Evolutionary conservation across 768 basidiomycete genomes (phyloP).

Genomic region (Mycena polygramma): DNA sequence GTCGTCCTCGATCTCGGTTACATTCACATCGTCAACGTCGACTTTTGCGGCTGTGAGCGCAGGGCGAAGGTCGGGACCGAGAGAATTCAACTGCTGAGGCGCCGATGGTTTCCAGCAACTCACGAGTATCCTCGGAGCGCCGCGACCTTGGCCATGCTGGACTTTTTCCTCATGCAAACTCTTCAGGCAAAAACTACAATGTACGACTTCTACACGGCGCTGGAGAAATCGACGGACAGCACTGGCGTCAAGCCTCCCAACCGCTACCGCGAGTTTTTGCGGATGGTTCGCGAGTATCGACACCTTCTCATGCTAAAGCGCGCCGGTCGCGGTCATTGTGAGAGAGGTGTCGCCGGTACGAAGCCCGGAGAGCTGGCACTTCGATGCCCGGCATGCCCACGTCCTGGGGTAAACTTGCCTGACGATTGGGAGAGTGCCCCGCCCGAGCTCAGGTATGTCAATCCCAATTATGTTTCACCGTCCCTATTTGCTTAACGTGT

Average conservation of each 20-base stretch:
- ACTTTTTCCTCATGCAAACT: conserved; percentile 23
- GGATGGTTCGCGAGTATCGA: conserved; percentile 36
- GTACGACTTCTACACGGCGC: conserved; percentile 35
- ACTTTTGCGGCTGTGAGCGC: conserved; percentile 40
- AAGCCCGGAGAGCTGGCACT: conserved; percentile 45
- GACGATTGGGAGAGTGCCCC: conserved; percentile 40
- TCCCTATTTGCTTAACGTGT: not conserved
- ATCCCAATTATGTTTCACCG: not conserved
- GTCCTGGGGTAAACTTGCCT: conserved; percentile 46
- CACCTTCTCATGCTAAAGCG: conserved; percentile 46
- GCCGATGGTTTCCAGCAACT: conserved; percentile 39
- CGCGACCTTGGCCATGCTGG: conserved; percentile 35
- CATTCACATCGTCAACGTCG: conserved; percentile 38
- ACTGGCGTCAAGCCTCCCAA: conserved; percentile 6
- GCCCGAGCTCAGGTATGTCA: conserved; percentile 29
- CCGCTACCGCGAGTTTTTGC: conserved; percentile 29
- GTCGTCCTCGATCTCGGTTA: conserved; percentile 32
- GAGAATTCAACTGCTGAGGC: conserved; percentile 32
- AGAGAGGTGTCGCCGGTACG: conserved; percentile 37
- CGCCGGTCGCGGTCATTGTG: conserved; percentile 43
- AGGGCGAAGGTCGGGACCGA: not conserved
- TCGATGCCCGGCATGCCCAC: conserved; percentile 52
- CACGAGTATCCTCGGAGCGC: conserved; percentile 21
- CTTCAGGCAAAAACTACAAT: conserved; percentile 33
- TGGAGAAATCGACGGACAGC: conserved; percentile 28